Base-by-base conservation (phyloP, 352 stramenopile genomes). In the Pythium biforme region DNA sequence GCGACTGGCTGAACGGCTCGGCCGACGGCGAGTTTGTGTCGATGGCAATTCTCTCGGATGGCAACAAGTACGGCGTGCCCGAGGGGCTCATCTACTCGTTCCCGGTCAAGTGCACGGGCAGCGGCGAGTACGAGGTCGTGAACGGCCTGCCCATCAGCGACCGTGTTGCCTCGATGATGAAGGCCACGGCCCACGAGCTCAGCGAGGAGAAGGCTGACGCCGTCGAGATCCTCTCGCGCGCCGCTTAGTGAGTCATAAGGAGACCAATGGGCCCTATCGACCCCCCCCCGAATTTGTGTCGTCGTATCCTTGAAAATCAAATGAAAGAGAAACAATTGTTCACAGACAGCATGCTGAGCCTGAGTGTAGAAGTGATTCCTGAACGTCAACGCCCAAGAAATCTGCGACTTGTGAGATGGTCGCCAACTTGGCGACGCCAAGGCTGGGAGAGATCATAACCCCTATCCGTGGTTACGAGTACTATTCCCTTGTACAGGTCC, bases 81-180 rank as follows among this genome's bases (percentile, higher is more conserved):
- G 86, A 97, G 26, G 92, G 85, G 0, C 68, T 98, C n/a, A 91
- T 98, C 54, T 98, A 90, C 75, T 97, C 88, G 66, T 97, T 98
- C 76, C 92, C 92, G 4, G 83, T 97, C 59, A 81, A 78, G 56
- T 97, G 86, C 66, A 69, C 67, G 47, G 81, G 83, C 67, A 81
- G 90, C 55, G 89, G 89, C 63, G 62, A 74, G 33, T 94, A 90
- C 68, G 70, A 91, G 54, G 69, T 94, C 26, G 77, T 96, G 11
- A 69, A 83, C 39, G 88, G 77, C 11, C 71, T 97, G 22, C 51
- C 78, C 1, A 80, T 95, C 51, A 83, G 74, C 64, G 71, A 90
- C 9, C 75, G 77, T 34, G 79, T 95, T 43, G 72, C 81, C 4
- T 74, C 75, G 10, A 88, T 92, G 72, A 90, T 95, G 74, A 79